These are phyloP conservation scores for Saururus chinensis DNA, from an alignment of 164 flowering plant genomes.

Conservation along the genomic window DNA sequence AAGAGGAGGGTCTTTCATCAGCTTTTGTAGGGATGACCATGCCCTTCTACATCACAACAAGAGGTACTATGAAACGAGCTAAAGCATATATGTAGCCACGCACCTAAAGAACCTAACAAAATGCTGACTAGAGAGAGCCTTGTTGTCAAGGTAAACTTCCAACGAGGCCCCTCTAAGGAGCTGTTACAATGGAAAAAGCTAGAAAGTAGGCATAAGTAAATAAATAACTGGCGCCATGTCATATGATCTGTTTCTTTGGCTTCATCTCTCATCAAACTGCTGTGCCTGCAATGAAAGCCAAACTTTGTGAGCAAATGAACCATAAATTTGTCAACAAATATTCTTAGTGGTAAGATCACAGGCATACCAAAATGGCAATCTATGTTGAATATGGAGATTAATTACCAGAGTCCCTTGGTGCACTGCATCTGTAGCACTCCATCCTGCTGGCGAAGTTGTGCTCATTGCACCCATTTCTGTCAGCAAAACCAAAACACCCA, in stretches of 20 bases:
- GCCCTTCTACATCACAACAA: constrained; percentile 15
- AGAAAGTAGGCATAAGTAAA: constrained; percentile 3
- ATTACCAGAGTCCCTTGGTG: constrained; percentile 62
- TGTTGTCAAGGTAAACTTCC: constrained; percentile 11
- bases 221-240: constrained; percentile 15
- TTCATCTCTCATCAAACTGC: constrained; percentile 15
- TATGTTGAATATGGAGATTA: constrained; percentile 27
- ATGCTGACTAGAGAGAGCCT: constrained; percentile 16
- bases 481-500: background rate
- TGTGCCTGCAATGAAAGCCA: constrained; percentile 20
- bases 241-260: constrained; percentile 13
- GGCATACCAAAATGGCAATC: constrained; percentile 22
- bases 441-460: constrained; percentile 97
- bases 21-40: constrained; percentile 17
- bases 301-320: background rate
- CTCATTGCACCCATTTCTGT: constrained; percentile 88
- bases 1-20: constrained; percentile 10
- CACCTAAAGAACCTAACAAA: constrained; percentile 19
- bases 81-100: background rate
- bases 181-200: constrained; percentile 4
- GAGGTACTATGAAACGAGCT: constrained; percentile 15
- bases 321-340: background rate
- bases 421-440: constrained; percentile 95
- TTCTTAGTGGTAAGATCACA: background rate
- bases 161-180: too few relatives aligned